phyloP scores from a whole-genome alignment of 345 rosid genomes.

The Citrus australasica region DNA sequence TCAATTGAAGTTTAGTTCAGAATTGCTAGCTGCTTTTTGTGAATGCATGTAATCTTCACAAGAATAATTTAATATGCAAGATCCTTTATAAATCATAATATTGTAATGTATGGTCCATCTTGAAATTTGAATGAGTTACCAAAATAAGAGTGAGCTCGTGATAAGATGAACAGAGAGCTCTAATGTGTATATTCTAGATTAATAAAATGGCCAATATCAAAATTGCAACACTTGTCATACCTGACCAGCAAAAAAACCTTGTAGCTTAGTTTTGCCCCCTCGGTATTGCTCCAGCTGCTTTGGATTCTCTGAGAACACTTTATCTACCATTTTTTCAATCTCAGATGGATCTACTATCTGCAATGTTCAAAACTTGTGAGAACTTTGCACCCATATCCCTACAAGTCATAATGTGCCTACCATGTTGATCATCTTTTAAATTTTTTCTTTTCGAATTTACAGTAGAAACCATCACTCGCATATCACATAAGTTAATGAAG shows the following conservation, averaged over 20 bases:
- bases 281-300: slow-evolving; percentile 88
- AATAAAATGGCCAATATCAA: not conserved
- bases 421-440: not conserved
- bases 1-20: not conserved
- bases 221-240: slow-evolving; percentile 27
- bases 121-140: not conserved
- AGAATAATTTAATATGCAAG: not conserved
- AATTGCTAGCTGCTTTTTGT: not conserved
- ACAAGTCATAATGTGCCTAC: not conserved
- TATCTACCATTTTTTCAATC: slow-evolving; percentile 76
- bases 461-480: not conserved
- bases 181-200: not conserved
- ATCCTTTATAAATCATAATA: not conserved
- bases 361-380: slow-evolving; percentile 19
- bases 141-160: not conserved
- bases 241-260: slow-evolving; percentile 94
- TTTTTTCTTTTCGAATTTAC: not conserved
- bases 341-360: slow-evolving; percentile 78
- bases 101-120: not conserved
- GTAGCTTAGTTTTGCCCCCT: slow-evolving; percentile 80
- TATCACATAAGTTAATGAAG: not conserved
- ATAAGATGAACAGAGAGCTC: not conserved
- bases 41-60: not conserved
- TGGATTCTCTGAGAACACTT: slow-evolving; percentile 67
- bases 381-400: not conserved